Conservation (phyloP, 306 rosid species). For the Cucumis sativus region DNA sequence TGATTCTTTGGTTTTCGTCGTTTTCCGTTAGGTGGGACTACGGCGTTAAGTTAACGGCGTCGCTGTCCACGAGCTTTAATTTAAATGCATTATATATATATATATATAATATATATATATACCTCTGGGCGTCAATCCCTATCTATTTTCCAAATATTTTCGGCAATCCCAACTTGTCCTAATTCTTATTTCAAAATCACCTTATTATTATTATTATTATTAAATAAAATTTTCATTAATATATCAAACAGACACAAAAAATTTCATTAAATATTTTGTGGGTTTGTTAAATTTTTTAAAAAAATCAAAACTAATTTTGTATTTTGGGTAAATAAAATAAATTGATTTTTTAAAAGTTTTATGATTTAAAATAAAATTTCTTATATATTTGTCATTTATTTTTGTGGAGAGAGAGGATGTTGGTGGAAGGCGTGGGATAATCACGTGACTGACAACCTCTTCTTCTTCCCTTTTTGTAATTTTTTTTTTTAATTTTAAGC, state of each 20-base stretch:
- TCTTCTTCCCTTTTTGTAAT: background rate
- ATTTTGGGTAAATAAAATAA: too few relatives aligned
- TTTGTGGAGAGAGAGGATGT: background rate
- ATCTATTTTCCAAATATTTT: background rate
- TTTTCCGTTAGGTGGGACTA: background rate
- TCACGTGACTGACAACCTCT: conserved; percentile 6
- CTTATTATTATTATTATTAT: background rate
- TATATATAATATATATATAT: background rate
- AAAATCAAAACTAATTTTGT: too few relatives aligned
- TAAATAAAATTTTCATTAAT: too few relatives aligned
- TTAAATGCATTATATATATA: background rate
- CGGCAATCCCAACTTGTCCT: background rate
- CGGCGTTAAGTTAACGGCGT: background rate
- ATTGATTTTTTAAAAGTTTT: too few relatives aligned
- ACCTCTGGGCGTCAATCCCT: background rate
- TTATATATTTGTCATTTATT: too few relatives aligned
- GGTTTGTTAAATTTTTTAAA: too few relatives aligned
- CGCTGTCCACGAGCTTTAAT: background rate
- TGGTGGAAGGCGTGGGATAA: background rate
- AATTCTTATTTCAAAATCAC: background rate
- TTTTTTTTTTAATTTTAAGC: too few relatives aligned
- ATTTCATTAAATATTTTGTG: too few relatives aligned
- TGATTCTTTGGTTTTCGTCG: background rate
- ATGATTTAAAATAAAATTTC: too few relatives aligned
- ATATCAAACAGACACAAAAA: too few relatives aligned